A percentile compares a stretch with the other conserved stretches of the same genome.
Evolutionary conservation across 2,329 filamentous ascomycete genomes (phyloP).

Genomic region (Alternaria consortialis): DNA sequence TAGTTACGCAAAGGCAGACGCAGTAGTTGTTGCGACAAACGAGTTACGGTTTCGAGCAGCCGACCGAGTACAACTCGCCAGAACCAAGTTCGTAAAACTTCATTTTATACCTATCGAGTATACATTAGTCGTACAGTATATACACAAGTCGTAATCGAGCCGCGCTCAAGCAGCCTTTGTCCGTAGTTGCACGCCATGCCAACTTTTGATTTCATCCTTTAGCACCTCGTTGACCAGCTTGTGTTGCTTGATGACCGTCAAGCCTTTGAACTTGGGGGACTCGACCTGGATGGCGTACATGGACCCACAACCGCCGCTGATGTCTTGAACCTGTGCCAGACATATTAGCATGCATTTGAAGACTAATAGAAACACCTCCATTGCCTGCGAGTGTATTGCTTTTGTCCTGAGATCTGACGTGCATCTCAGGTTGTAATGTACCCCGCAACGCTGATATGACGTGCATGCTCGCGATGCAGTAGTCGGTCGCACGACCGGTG

Average conservation of each 20-base stretch:
- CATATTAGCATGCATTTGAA: slow-evolving; percentile 22
- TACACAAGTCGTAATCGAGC: neutral
- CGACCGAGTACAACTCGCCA: neutral
- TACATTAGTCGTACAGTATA: slow-evolving; percentile 20
- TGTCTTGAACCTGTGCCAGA: slow-evolving; percentile 71
- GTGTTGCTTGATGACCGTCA: slow-evolving; percentile 81
- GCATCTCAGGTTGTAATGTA: neutral
- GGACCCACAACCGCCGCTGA: slow-evolving; percentile 83
- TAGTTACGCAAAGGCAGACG: neutral
- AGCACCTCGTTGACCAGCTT: slow-evolving; percentile 79
- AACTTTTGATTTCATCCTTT: slow-evolving; percentile 77
- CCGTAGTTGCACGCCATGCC: slow-evolving; percentile 84
- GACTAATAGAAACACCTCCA: neutral
- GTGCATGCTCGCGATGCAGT: slow-evolving; percentile 18
- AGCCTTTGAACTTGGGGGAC: slow-evolving; percentile 74
- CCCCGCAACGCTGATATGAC: slow-evolving; percentile 18
- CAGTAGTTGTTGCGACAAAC: neutral
- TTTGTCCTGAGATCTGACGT: neutral
- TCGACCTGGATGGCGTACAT: slow-evolving; percentile 88
- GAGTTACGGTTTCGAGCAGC: neutral
- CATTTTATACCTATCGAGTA: neutral
- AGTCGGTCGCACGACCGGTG: slow-evolving; percentile 23
- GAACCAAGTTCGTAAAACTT: neutral
- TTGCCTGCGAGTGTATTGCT: neutral
- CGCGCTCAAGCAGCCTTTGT: slow-evolving; percentile 62